Percentiles rank a stretch among this genome's conserved stretches.
Conservation (phyloP, 805 yeast genomes). For the Scheffersomyces stipitis region DNA sequence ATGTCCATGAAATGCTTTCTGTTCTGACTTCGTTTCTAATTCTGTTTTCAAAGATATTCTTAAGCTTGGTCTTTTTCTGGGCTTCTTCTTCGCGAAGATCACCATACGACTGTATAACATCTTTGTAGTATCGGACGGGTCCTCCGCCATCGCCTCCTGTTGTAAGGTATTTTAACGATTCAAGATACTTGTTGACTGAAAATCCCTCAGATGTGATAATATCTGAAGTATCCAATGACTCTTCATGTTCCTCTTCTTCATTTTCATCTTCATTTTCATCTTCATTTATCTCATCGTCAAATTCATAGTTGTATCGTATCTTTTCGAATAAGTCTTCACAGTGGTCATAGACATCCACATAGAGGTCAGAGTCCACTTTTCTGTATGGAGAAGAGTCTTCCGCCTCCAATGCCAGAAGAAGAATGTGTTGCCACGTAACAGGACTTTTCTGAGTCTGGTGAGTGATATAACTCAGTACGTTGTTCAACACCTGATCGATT, state of each 20-base stretch:
- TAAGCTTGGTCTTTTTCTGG: not conserved
- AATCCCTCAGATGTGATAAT: not conserved
- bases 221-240: constrained; percentile 1
- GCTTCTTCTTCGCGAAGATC: not conserved
- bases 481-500: constrained; percentile 10
- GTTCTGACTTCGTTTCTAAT: not conserved
- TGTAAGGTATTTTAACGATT: not conserved
- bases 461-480: constrained; percentile 1
- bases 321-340: constrained; percentile 27
- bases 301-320: constrained; percentile 26
- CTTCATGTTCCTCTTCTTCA: constrained; percentile 4
- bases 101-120: not conserved
- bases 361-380: constrained; percentile 6
- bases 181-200: not conserved
- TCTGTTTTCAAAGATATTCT: not conserved
- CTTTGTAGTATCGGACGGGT: not conserved
- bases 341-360: constrained; percentile 16
- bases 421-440: constrained; percentile 29
- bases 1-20: not conserved
- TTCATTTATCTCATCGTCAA: constrained; percentile 15
- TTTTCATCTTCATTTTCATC: constrained; percentile 7
- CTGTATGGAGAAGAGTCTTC: constrained; percentile 11
- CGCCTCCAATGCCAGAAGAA: constrained; percentile 20
- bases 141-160: not conserved
- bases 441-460: not conserved